A percentile compares a stretch with the other conserved stretches of the same genome.
phyloP scores from a whole-genome alignment of 345 rosid species.

The Populus davidiana region DNA sequence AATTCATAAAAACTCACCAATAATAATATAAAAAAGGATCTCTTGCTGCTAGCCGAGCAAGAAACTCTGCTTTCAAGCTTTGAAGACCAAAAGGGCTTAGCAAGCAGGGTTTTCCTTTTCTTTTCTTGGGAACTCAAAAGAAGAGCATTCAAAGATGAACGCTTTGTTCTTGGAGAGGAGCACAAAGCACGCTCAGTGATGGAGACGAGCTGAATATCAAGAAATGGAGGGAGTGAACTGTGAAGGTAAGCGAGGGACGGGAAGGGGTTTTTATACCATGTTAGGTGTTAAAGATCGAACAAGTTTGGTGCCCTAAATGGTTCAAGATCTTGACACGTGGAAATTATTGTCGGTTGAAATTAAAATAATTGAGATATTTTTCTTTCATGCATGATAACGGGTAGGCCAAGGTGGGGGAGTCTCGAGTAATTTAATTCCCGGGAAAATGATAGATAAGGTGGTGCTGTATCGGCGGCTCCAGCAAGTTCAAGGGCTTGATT shows the following conservation, averaged over 20 bases:
- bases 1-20: not conserved
- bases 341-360: not conserved
- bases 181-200: not conserved
- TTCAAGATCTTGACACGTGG: conserved; percentile 26
- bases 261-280: conserved; percentile 14
- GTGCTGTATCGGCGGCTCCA: not conserved
- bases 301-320: not conserved
- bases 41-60: not conserved
- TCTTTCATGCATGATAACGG: not conserved
- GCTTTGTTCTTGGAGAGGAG: conserved; percentile 17
- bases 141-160: conserved; percentile 32
- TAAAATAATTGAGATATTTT: not conserved
- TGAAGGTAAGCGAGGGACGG: rapidly evolving
- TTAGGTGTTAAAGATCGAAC: conserved; percentile 17
- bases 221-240: no score
- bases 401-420: not conserved
- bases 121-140: conserved; percentile 17
- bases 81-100: not conserved
- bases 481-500: not conserved
- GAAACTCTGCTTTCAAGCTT: not conserved
- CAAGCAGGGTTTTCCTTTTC: not conserved
- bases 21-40: not conserved
- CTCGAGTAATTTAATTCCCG: not conserved
- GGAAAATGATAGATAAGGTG: not conserved
- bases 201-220: not conserved